Conservation (phyloP, 257 asterid species). For the Solanum pimpinellifolium region DNA sequence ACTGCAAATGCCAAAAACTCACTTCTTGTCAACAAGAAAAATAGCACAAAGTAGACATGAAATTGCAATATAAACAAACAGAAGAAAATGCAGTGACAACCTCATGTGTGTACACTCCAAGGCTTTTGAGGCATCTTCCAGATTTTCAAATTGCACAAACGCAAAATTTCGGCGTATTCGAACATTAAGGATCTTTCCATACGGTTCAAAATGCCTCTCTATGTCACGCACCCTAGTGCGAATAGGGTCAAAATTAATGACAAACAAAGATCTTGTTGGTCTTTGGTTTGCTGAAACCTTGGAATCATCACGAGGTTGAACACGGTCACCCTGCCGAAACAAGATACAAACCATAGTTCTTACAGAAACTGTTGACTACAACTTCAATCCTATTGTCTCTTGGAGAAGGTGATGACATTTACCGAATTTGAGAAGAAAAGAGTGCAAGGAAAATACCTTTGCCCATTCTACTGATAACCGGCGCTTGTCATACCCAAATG, state of each 20-base stretch:
- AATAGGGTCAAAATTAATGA: constrained; percentile 84
- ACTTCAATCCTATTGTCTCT: background rate
- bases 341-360: background rate
- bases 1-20: constrained; percentile 26
- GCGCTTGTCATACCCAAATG: constrained; percentile 71
- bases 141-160: constrained; percentile 84
- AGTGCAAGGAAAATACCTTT: constrained; percentile 28
- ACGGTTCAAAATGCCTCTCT: constrained; percentile 82
- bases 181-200: constrained; percentile 70
- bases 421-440: background rate
- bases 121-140: constrained; percentile 88
- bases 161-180: constrained; percentile 86
- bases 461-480: constrained; percentile 89
- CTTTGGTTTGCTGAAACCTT: constrained; percentile 49
- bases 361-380: background rate
- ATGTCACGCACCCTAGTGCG: constrained; percentile 59
- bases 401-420: background rate
- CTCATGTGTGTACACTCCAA: constrained; percentile 93
- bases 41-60: background rate
- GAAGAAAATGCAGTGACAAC: constrained; percentile 10
- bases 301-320: constrained; percentile 51
- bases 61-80: background rate
- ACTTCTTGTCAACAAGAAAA: background rate
- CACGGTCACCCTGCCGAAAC: constrained; percentile 74
- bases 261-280: constrained; percentile 77